Conservation (phyloP, 2,329 filamentous ascomycete genomes). For the Teratosphaeriaceae sp. region DNA sequence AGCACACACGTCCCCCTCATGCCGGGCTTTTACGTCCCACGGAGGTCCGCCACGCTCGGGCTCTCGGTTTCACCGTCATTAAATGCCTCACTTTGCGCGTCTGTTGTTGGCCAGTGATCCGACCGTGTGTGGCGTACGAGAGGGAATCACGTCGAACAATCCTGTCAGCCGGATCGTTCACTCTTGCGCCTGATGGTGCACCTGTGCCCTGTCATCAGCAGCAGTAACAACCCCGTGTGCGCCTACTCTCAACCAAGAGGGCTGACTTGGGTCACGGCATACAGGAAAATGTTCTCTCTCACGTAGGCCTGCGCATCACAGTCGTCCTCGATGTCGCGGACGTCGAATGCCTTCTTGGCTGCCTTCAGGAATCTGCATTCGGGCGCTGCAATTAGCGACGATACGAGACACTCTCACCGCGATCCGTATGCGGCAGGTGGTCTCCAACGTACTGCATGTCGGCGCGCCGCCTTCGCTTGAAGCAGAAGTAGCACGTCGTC, state of each 20-base stretch:
- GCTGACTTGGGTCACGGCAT: no score
- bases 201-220: conserved; percentile 6
- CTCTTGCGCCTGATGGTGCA: conserved; percentile 7
- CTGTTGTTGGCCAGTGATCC: not conserved
- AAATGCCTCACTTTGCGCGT: not conserved
- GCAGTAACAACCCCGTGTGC: no score
- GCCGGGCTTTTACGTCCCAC: not conserved
- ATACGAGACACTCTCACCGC: no score
- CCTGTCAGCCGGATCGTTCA: not conserved
- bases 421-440: no score
- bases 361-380: conserved; percentile 51
- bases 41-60: no score
- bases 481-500: conserved; percentile 78
- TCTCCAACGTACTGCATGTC: no score
- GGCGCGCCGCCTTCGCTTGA: conserved; percentile 81
- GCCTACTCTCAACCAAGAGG: no score
- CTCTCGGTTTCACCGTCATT: no score
- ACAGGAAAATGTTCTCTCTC: conserved; percentile 47
- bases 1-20: no score
- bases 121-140: not conserved
- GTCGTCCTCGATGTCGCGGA: conserved; percentile 44
- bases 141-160: not conserved
- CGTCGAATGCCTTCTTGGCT: conserved; percentile 42
- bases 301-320: conserved; percentile 39
- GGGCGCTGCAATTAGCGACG: no score